Conservation (phyloP, 164 flowering plant genomes). For the Sextonia rubra region DNA sequence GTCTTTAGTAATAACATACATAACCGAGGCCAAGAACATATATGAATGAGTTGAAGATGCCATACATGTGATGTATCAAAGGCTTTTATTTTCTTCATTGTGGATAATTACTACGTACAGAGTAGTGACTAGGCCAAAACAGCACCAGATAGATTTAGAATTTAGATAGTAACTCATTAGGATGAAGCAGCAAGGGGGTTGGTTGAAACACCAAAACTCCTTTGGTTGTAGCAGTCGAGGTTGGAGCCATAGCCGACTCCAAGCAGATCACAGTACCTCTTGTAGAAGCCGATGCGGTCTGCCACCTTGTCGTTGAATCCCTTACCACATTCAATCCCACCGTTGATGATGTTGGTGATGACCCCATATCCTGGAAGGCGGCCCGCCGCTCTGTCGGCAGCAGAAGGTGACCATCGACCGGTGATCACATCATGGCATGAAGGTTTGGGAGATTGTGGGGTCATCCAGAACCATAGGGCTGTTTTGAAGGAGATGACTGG, state of each 20-base stretch:
- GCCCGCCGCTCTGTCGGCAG: slow-evolving; percentile 24
- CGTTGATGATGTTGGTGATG: slow-evolving; percentile 45
- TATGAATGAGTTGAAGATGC: too few relatives aligned
- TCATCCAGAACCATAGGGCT: slow-evolving; percentile 43
- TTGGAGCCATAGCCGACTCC: slow-evolving; percentile 9
- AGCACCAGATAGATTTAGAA: too few relatives aligned
- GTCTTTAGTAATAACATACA: too few relatives aligned
- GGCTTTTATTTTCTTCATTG: too few relatives aligned
- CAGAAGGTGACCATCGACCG: slow-evolving; percentile 32
- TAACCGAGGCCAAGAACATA: too few relatives aligned
- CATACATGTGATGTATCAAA: too few relatives aligned
- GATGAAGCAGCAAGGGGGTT: too few relatives aligned
- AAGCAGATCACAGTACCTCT: slow-evolving; percentile 10
- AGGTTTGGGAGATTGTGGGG: slow-evolving; percentile 35
- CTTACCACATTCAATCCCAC: slow-evolving; percentile 35
- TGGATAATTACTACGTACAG: too few relatives aligned
- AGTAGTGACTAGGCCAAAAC: too few relatives aligned
- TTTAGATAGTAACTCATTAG: too few relatives aligned
- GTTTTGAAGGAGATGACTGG: slow-evolving; percentile 35
- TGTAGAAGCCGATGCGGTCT: slow-evolving; percentile 9
- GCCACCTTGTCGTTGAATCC: slow-evolving; percentile 5
- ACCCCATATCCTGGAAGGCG: slow-evolving; percentile 32
- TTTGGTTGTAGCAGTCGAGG: slow-evolving; percentile 12
- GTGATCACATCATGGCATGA: slow-evolving; percentile 40
- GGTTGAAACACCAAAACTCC: not conserved